These are phyloP conservation scores for Cavenderia fasciculata DNA, from an alignment of 78 protist genomes.

Conservation along the genomic window DNA sequence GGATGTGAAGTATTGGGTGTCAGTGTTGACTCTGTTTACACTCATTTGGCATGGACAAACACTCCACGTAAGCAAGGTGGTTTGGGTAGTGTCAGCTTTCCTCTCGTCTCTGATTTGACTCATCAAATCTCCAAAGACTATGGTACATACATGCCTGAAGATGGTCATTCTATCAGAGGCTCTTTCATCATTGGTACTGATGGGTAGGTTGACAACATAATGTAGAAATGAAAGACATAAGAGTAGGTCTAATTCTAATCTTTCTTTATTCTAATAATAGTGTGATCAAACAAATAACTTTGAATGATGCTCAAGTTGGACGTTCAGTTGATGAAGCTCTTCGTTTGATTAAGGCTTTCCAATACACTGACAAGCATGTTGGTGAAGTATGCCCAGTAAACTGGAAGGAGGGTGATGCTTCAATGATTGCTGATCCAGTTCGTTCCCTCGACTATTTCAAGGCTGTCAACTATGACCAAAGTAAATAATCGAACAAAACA, in stretches of 20 bases:
- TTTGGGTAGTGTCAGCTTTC: conserved; percentile 91
- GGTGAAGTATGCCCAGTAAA: conserved; percentile 92
- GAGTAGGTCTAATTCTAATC: too few relatives aligned
- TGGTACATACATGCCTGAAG: conserved; percentile 88
- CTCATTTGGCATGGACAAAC: conserved; percentile 96
- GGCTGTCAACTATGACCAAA: conserved; percentile 20
- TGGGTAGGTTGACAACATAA: neutral
- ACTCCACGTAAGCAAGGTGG: conserved; percentile 95
- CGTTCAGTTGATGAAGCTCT: conserved; percentile 89
- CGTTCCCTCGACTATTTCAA: conserved; percentile 37
- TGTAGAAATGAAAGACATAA: too few relatives aligned
- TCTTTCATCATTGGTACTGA: conserved; percentile 83
- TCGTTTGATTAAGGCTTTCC: conserved; percentile 86
- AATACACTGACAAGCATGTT: conserved; percentile 76
- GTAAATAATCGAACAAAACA: too few relatives aligned
- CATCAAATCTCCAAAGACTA: conserved; percentile 88
- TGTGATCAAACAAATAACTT: conserved; percentile 82
- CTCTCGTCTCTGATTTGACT: conserved; percentile 91
- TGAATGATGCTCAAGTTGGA: conserved; percentile 93
- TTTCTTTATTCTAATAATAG: neutral
- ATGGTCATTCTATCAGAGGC: conserved; percentile 85
- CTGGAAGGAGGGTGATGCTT: conserved; percentile 79
- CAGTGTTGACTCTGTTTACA: conserved; percentile 87
- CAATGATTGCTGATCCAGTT: conserved; percentile 74
- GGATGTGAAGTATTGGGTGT: conserved; percentile 84